Base-by-base conservation (phyloP, 192 early-diverging fungal species). In the Lobosporangium transversale region DNA sequence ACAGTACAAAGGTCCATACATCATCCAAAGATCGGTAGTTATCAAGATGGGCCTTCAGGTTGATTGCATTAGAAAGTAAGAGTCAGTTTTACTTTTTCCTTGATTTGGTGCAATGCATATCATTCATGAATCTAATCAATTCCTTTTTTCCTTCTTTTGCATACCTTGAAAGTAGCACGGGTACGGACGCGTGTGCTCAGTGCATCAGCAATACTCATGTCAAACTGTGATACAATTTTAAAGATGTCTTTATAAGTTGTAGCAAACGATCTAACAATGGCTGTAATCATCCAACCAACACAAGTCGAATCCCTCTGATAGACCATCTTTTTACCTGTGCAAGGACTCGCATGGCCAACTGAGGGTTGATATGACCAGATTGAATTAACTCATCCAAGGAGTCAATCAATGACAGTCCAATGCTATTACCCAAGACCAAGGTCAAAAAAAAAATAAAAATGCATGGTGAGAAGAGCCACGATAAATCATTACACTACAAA, bases 21-120 rank as follows among this genome's bases (percentile, higher is more conserved):
- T 99, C 98, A 68, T 99, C 98, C 70, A 96, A 93, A 55, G 94
- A 95, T 47, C 95, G 89, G 79, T 98, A 99, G 24, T 90, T 94
- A 62, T 92, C 85, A 59, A 99, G 85, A 61, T 90, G 89, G n/a
- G 93, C 94, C 89, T 92, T 54, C 70, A 63, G 18, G 37, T 40
- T 14, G 14, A 40, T 7, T 10, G 37, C 14, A 44, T 36, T 2
- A 68, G n/a, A 49, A 20, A 66, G 37, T 40, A 14, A 10, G 8
- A 40, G n/a, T n/a, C n/a, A n/a, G n/a, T n/a, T n/a, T n/a, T n/a
- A n/a, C n/a, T n/a, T n/a, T n/a, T n/a, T n/a, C n/a, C n/a, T n/a
- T n/a, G n/a, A n/a, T n/a, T n/a, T n/a, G n/a, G n/a, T n/a, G n/a
- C n/a, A n/a, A n/a, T n/a, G n/a, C n/a, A n/a, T n/a, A n/a, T n/a